Evolutionary conservation across 495 filamentous ascomycete genomes (phyloP), one percentile per base, ranked within the genome.

Genomic region (Podospora conica): DNA sequence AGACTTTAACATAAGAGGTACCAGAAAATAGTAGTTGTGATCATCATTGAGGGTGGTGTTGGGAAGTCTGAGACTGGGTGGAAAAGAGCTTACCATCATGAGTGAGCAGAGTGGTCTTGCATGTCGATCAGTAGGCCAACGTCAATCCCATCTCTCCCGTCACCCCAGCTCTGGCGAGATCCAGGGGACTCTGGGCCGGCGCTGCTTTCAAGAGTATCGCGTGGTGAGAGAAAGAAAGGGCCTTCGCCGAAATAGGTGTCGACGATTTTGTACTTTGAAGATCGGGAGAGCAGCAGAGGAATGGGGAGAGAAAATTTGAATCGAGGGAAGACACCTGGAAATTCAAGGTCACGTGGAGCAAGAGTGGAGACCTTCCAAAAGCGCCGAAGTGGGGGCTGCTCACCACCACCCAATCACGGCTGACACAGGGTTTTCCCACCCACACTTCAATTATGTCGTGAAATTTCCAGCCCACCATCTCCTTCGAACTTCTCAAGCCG

Each of bases 1-100:
- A 75, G 73, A 71, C 74, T 72, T 79, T 87, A 81, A 85, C 81
- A 85, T 84, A 85, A 87, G 85, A 86, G 85, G 84, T 87, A 82
- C 83, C 84, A 86, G 83, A 87, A 85, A 78, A 76, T 73, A 76
- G 69, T 70, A 71, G 67, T 77, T 64, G 58, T 70, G 58, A 76
- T 86, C 82, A 86, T 86, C 82, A 84, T 62, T 69, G 74, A 71
- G 60, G 55, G 58, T 56, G 27, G 27, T 25, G 18, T 63, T 57
- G 61, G 60, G 53, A 33, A 23, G 40, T 8, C 15, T 48, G 40
- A 18, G n/a, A n/a, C 40, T 20, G 28, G 53, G 65, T 3, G 58
- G 29, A 21, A 53, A 28, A 59, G 2, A 63, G 62, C 65, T 65
- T 62, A 70, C 64, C 61, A 70, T 53, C 61, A 70, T 53, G 23